Evolutionary conservation across 75 land plant genomes (phyloP), one percentile per base, ranked within the genome.

Genomic region (Isoetes taiwanensis): DNA sequence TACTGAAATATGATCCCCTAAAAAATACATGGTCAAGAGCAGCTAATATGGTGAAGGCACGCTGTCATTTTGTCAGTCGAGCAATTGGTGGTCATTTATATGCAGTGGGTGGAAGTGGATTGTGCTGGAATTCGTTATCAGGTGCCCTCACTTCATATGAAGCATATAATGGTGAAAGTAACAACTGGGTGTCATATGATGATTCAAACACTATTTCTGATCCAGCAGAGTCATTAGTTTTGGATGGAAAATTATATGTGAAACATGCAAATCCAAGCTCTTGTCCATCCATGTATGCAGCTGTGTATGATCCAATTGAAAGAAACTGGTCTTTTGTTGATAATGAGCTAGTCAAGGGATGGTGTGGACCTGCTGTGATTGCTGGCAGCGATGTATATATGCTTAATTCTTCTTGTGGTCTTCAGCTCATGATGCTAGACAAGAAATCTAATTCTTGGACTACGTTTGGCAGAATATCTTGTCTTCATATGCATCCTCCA

Each of bases 341-440:
- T 56, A 56, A 72, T 57, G 77, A 74, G 16, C 73, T 85, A 80
- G 72, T 53, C 0, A 66, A 25, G 35, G 72, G 69, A 32, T 76
- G 78, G 86, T 69, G 32, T 57, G 93, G 93, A n/a, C 93, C 93
- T 16, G 80, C 87, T 21, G 78, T 80, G 34, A 64, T 67, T 29
- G 73, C 66, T 4, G 75, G 76, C 39, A 69, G 62, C 1, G 62
- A 63, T 9, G 69, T 80, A 1, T 82, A 77, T 61, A 74, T 80
- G 59, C 46, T 83, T 63, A 79, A 83, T 63, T 78, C 79, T 53
- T 63, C 67, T 11, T 74, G 59, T 30, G 90, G 90, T 31, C 61
- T 76, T 0, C 72, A 64, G 34, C 61, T 86, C 31, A 75, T 78
- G 72, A 61, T 67, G 68, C 70, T 85, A 73, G 14, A 70, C 31